phyloP scores from a whole-genome alignment of 495 filamentous ascomycete species.

The Penicillium ucsense region DNA sequence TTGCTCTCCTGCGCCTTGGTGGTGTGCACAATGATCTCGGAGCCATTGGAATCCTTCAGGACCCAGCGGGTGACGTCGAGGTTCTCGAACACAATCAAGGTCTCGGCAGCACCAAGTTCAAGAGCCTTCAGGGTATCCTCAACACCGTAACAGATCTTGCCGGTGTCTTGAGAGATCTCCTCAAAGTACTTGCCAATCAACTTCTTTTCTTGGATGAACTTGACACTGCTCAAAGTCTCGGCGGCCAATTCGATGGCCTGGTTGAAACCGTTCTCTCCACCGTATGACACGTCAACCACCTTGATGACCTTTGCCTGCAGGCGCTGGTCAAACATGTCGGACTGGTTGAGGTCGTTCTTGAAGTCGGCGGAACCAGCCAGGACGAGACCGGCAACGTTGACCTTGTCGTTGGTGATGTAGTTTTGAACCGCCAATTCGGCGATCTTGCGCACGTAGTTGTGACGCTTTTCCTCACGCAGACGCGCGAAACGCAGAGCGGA shows the following conservation, averaged over 20 bases:
- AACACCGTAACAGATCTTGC: conserved; percentile 92
- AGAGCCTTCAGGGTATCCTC: conserved; percentile 97
- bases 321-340: conserved; percentile 91
- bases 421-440: conserved; percentile 96
- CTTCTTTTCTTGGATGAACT: conserved; percentile 99
- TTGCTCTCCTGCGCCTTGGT: conserved; percentile 76
- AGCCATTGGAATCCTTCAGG: conserved; percentile 65
- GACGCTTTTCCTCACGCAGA: conserved; percentile 98
- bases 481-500: conserved; percentile 97
- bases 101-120: conserved; percentile 90
- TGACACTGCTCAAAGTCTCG: conserved; percentile 97
- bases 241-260: conserved; percentile 92
- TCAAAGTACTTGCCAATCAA: conserved; percentile 97
- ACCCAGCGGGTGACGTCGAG: conserved; percentile 86
- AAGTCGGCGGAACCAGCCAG: conserved; percentile 96
- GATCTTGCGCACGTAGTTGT: conserved; percentile 99
- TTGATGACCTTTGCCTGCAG: conserved; percentile 95
- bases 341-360: conserved; percentile 97
- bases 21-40: conserved; percentile 69
- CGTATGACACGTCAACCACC: conserved; percentile 96
- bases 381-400: conserved; percentile 91
- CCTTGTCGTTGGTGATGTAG: conserved; percentile 95
- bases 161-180: conserved; percentile 94
- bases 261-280: conserved; percentile 98
- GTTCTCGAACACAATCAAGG: conserved; percentile 95